Evolutionary conservation across 1,284 basidiomycete genomes (phyloP), one percentile per base, ranked within the genome.

Genomic region (Heterobasidion occidentale): DNA sequence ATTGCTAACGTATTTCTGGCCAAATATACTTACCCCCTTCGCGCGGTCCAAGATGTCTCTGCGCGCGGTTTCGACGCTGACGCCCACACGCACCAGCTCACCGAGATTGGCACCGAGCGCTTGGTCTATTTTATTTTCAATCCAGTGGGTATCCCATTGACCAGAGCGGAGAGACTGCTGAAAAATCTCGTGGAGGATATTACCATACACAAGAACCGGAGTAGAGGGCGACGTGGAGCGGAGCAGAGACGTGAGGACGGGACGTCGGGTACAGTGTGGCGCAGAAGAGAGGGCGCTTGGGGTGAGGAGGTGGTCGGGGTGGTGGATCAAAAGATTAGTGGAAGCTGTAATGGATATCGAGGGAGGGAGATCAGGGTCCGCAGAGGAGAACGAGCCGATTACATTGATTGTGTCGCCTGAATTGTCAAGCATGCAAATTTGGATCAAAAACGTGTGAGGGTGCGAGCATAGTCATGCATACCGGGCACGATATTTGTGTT

Each of bases 281-380:
- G 93, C 84, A 58, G 84, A 89, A 3, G 93, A 87, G 20, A 97
- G 83, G n/a, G 90, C 81, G 0, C 94, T 96, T 45, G 92, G 88
- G 1, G 94, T 94, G 50, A 97, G 71, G 52, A 98, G 86, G 48
- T 92, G 72, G 69, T 98, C 95, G 1, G 94, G 94, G 65, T 97
- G 92, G 47, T 87, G 84, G 59, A 98, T 86, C 56, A 97, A 70
- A 46, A 85, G 68, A 65, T 90, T 88, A 5, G 71, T 60, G 51
- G 76, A 75, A 14, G 82, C 75, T 6, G 79, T 81, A 51, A 90
- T 75, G 2, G 72, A 70, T 47, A 90, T 84, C 15, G 69, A 68
- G n/a, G 68, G 73, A n/a, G 69, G 64, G 14, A 70, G 56, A 1
- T 59, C 61, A 7, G 67, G 60, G 19, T 15, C 36, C 9, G 64